Percentiles rank a stretch among this genome's conserved stretches.
phyloP scores from a whole-genome alignment of 2,329 filamentous ascomycete species.

The Epichloe festucae region DNA sequence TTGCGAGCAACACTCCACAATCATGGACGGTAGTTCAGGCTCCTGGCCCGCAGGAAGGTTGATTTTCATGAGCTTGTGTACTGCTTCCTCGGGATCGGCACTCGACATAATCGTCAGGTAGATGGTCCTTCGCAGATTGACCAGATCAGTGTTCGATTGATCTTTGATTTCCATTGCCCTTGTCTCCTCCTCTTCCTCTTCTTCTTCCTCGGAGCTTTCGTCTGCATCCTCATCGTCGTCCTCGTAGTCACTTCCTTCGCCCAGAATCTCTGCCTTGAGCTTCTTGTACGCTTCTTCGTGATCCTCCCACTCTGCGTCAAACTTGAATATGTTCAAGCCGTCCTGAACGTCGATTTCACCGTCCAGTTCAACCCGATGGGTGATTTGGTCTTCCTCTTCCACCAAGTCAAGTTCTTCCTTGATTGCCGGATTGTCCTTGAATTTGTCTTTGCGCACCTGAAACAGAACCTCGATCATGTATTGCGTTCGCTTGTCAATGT shows the following conservation, averaged over 20 bases:
- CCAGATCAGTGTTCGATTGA: constrained; percentile 88
- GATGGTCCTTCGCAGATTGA: constrained; percentile 85
- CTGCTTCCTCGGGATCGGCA: constrained; percentile 90
- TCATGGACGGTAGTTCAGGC: constrained; percentile 85
- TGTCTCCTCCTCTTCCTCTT: constrained; percentile 67
- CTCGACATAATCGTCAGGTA: constrained; percentile 97
- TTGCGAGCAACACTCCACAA: constrained; percentile 92
- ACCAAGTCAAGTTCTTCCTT: constrained; percentile 90
- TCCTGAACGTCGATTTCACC: constrained; percentile 79
- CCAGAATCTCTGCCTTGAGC: constrained; percentile 85
- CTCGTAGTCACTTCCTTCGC: constrained; percentile 79
- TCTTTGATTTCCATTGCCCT: constrained; percentile 93
- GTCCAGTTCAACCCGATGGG: constrained; percentile 71
- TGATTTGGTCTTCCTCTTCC: constrained; percentile 97
- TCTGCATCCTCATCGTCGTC: constrained; percentile 47
- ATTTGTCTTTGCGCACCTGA: constrained; percentile 89
- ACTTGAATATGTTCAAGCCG: constrained; percentile 89
- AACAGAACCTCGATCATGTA: constrained; percentile 99
- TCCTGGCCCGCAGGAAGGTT: constrained; percentile 79
- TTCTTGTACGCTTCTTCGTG: constrained; percentile 84
- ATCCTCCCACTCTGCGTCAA: constrained; percentile 77
- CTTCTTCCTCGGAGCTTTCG: constrained; percentile 59
- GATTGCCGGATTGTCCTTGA: constrained; percentile 85
- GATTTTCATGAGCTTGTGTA: constrained; percentile 93
- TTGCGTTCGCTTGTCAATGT: constrained; percentile 96